phyloP scores from a whole-genome alignment of 2,329 filamentous ascomycete genomes.

The Plenodomus biglobosus region DNA sequence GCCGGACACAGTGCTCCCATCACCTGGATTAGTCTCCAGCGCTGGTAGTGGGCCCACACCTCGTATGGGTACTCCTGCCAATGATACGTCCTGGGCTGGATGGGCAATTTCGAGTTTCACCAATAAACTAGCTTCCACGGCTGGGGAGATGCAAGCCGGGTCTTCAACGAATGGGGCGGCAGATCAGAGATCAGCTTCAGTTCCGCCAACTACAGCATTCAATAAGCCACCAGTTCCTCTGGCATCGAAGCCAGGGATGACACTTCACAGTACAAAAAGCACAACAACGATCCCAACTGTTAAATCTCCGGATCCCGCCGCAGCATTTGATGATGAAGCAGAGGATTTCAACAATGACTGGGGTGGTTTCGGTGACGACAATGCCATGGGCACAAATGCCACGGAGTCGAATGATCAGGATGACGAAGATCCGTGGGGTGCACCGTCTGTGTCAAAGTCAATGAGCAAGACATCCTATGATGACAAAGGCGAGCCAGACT shows the following conservation, averaged over 20 bases:
- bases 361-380: conserved; percentile 67
- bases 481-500: conserved; percentile 87
- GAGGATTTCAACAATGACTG: conserved; percentile 71
- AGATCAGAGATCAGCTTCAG: conserved; percentile 52
- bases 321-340: conserved; percentile 53
- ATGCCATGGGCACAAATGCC: background rate
- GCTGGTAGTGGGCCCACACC: conserved; percentile 52
- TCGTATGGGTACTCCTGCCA: conserved; percentile 78
- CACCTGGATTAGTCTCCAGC: conserved; percentile 56
- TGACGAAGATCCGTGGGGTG: conserved; percentile 55
- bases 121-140: conserved; percentile 82
- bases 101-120: conserved; percentile 99
- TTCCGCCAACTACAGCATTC: conserved; percentile 48
- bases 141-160: conserved; percentile 76
- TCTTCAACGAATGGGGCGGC: conserved; percentile 41
- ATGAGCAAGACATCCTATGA: conserved; percentile 63
- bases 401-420: conserved; percentile 44
- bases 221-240: conserved; percentile 54
- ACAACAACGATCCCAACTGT: conserved; percentile 32
- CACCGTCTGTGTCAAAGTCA: conserved; percentile 45
- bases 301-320: conserved; percentile 49
- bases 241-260: conserved; percentile 46
- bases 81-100: conserved; percentile 75
- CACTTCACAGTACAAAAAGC: conserved; percentile 30
- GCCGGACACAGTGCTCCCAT: conserved; percentile 77